Conservation (phyloP, 2,329 filamentous ascomycete species). For the Septoria linicola region DNA sequence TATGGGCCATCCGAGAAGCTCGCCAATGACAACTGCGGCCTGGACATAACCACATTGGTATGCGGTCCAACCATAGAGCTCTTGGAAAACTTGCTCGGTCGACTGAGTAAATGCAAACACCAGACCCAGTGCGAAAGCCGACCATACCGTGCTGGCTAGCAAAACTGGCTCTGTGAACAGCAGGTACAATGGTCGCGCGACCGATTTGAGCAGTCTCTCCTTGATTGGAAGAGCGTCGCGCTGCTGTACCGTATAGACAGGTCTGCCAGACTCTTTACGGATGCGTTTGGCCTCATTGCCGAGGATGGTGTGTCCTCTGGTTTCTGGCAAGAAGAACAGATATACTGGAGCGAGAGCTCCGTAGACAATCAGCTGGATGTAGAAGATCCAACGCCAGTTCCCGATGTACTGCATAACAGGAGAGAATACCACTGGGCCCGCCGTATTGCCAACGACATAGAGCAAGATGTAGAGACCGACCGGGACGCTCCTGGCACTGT, state of each 20-base stretch:
- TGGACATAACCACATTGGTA: conserved; percentile 49
- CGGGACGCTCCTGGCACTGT: conserved; percentile 36
- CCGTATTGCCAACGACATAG: conserved; percentile 38
- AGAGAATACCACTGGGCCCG: conserved; percentile 41
- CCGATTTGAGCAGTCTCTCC: conserved; percentile 36
- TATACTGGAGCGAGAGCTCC: conserved; percentile 44
- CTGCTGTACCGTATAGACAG: conserved; percentile 39
- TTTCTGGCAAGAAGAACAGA: conserved; percentile 46
- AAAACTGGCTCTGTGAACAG: conserved; percentile 53
- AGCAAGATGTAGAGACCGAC: conserved; percentile 40
- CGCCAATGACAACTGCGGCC: conserved; percentile 47
- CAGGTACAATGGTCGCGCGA: conserved; percentile 40
- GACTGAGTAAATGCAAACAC: conserved; percentile 54
- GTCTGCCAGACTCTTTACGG: conserved; percentile 34
- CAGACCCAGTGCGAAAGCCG: conserved; percentile 48
- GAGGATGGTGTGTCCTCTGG: conserved; percentile 50
- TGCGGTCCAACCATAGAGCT: conserved; percentile 43
- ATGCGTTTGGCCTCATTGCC: conserved; percentile 39
- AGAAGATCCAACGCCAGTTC: conserved; percentile 44
- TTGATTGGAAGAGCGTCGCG: conserved; percentile 34
- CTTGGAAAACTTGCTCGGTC: conserved; percentile 45
- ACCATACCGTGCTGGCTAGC: conserved; percentile 50
- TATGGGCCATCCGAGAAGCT: conserved; percentile 43
- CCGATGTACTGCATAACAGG: conserved; percentile 35
- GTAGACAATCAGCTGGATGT: conserved; percentile 47